Base-by-base conservation (phyloP, 1,284 basidiomycete species). In the Thelephora terrestris region DNA sequence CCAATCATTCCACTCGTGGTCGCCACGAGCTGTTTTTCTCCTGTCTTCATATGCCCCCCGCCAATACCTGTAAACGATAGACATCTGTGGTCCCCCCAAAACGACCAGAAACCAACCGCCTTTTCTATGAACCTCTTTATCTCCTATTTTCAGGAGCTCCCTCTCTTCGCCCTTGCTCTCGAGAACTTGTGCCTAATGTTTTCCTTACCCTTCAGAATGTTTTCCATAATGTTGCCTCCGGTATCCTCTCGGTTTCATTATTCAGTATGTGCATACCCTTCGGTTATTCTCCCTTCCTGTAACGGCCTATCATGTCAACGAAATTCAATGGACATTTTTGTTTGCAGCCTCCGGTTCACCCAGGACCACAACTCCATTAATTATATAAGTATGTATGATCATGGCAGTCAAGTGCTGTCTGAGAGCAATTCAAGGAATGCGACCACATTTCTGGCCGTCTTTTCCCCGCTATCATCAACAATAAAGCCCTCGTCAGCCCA, bases 391-490 rank as follows among this genome's bases (percentile, higher is more conserved):
- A 37, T 16, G 35, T 37, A 37, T 37, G 35, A 3, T 37, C 5
- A 17, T 45, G 3, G 51, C 38, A 45, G 25, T 55, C 32, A 39
- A 45, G 45, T 45, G 17, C 50, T 32, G 7, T 57, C 58, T 29
- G 55, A 54, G 43, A 68, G 56, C 23, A 47, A 50, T 53, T 75
- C 70, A 57, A 84, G 61, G 61, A 74, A 78, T 45, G 52, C 49
- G 25, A 83, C 68, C 20, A 82, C 73, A 46, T 71, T 69, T 51
- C 61, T 69, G 32, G 76, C 75, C 18, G 73, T 67, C 38, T 64
- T 62, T 52, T 67, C 68, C 16, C 70, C 71, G 25, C 66, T 66
- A 42, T 68, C 57, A 46, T 69, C 68, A 49, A 54, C 52, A 42
- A 60, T 47, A 24, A 53, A 53, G 46, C 45, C 50, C 47, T 52